Evolutionary conservation across 768 basidiomycete genomes (phyloP).

Genomic region (Hirschioporus abietinus): DNA sequence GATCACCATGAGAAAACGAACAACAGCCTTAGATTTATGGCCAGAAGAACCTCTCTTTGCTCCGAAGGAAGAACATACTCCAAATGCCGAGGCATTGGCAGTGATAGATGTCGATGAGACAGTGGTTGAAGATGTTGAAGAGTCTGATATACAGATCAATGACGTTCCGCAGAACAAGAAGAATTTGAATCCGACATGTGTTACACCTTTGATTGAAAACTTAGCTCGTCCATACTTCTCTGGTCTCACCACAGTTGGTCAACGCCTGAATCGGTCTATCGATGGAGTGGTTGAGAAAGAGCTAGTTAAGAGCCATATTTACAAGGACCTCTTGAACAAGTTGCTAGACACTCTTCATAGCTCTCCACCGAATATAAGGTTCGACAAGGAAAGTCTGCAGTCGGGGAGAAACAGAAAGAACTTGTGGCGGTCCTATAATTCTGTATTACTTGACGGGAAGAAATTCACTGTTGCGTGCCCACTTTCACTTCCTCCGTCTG

Average conservation of each 20-base stretch:
- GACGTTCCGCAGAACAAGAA: constrained; percentile 15
- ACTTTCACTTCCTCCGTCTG: not conserved
- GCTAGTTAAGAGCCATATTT: not conserved
- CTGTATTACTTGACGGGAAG: not conserved
- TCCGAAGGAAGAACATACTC: not conserved
- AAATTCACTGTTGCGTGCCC: not conserved
- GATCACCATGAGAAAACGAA: not conserved
- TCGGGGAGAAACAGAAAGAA: not conserved
- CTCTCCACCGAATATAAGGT: not conserved
- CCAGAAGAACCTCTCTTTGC: not conserved
- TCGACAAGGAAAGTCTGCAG: not conserved
- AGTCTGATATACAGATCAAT: not conserved
- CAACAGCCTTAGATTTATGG: not conserved
- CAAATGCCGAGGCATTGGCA: not conserved
- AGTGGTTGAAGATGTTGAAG: not conserved
- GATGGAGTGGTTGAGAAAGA: not conserved
- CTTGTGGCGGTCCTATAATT: not conserved
- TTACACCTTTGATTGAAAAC: constrained; percentile 53
- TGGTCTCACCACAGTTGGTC: constrained; percentile 1
- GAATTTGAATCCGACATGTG: constrained; percentile 51
- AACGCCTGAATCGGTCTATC: not conserved
- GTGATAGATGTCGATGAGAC: not conserved
- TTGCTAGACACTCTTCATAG: not conserved
- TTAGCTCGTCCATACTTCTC: constrained; percentile 30
- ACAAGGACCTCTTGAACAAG: not conserved